These are phyloP conservation scores for Solanum hybrid DNA, from an alignment of 305 asterid species.

Conservation along the genomic window DNA sequence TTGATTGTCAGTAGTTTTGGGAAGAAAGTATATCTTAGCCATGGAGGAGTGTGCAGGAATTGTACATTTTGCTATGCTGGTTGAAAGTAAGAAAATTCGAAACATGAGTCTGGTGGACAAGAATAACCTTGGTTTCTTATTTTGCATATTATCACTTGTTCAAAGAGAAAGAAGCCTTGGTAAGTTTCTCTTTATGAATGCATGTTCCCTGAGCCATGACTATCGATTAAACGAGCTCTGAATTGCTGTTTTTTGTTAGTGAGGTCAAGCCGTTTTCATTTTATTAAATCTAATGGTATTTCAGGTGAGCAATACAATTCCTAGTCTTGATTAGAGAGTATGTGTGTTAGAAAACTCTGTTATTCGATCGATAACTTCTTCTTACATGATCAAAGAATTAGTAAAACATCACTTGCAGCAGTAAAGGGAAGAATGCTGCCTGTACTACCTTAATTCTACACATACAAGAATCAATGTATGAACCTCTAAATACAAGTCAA, in stretches of 20 bases:
- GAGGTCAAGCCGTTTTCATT: no score
- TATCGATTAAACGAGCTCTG: no score
- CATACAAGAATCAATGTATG: slow-evolving; percentile 1
- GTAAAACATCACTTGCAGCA: slow-evolving; percentile 22
- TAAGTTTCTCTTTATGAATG: no score
- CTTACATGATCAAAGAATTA: slow-evolving; percentile 16
- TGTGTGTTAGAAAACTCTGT: not conserved
- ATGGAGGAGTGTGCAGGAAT: not conserved
- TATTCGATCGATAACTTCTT: not conserved
- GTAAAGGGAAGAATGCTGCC: not conserved
- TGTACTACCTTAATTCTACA: slow-evolving; percentile 15
- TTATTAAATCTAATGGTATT: not conserved
- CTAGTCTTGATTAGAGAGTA: not conserved
- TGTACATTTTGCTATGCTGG: not conserved
- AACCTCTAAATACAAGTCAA: slow-evolving; percentile 12
- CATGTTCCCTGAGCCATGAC: no score
- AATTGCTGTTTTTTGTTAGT: no score
- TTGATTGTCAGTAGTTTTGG: not conserved
- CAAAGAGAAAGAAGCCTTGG: not conserved
- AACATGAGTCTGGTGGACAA: not conserved
- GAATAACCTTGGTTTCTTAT: not conserved
- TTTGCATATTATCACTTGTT: not conserved
- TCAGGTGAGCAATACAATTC: not conserved
- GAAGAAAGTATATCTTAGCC: not conserved
- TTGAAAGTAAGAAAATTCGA: not conserved